phyloP scores from a whole-genome alignment of 1,284 basidiomycete genomes.

The Marasmius sp. region DNA sequence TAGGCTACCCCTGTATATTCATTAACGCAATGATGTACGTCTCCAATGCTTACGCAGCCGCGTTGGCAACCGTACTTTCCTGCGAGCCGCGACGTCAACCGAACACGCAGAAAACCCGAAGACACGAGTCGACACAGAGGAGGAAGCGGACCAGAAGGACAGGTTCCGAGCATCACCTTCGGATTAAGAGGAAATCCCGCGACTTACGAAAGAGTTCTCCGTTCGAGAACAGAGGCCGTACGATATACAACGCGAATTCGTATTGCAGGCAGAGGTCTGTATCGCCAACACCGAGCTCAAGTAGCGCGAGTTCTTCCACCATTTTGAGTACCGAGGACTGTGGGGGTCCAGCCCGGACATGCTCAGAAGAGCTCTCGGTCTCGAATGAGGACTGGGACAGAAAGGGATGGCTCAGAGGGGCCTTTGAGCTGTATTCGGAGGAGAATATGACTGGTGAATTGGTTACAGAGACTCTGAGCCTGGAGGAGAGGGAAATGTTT shows the following conservation, averaged over 20 bases:
- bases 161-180: background rate
- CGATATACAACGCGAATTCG: background rate
- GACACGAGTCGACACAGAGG: conserved; percentile 1
- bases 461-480: background rate
- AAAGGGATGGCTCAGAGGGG: too few species aligned
- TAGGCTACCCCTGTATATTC: background rate
- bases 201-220: background rate
- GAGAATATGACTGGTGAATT: background rate
- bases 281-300: background rate
- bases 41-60: background rate
- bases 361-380: too few species aligned
- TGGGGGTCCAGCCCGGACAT: background rate
- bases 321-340: background rate
- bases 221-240: background rate
- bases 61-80: background rate
- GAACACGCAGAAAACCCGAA: conserved; percentile 5
- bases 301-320: background rate
- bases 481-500: background rate
- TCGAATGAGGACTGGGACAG: too few species aligned
- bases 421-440: background rate
- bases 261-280: background rate
- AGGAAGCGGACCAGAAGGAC: background rate
- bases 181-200: conserved; percentile 1
- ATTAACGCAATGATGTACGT: background rate
- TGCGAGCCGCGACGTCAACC: background rate